A percentile compares a stretch with the other conserved stretches of the same genome.
Conservation (phyloP, 169 alveolate genomes). For the Eimeria zaria region DNA sequence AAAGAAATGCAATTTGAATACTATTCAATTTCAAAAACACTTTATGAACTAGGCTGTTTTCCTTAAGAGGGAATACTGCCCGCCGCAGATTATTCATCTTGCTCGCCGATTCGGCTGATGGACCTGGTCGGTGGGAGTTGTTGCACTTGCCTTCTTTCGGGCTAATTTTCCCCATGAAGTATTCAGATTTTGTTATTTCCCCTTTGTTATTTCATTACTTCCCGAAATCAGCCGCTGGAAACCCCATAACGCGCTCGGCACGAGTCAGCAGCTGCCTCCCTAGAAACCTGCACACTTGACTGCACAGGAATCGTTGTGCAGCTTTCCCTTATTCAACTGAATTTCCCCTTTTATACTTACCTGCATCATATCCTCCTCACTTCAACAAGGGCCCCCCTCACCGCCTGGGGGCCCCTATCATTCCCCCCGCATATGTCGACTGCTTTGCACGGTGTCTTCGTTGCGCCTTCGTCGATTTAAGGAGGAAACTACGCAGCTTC, state of each 20-base stretch:
- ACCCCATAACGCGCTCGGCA: not conserved
- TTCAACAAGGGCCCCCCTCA: not conserved
- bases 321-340: not conserved
- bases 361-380: not conserved
- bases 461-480: not conserved
- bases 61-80: not conserved
- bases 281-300: not conserved
- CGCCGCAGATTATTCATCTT: not conserved
- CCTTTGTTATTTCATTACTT: not conserved
- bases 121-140: conserved; percentile 18
- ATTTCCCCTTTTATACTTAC: not conserved
- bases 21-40: not conserved
- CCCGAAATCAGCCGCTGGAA: not conserved
- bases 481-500: not conserved
- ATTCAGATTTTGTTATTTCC: conserved; percentile 14
- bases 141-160: not conserved
- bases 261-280: conserved; percentile 34
- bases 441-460: not conserved
- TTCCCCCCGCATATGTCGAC: not conserved
- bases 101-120: conserved; percentile 74
- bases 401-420: not conserved
- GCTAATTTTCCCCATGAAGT: not conserved
- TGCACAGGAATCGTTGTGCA: not conserved
- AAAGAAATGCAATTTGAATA: not conserved
- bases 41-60: too few species aligned